Evolutionary conservation across 2,329 filamentous ascomycete species (phyloP).

Genomic region (Diaporthe batatas): DNA sequence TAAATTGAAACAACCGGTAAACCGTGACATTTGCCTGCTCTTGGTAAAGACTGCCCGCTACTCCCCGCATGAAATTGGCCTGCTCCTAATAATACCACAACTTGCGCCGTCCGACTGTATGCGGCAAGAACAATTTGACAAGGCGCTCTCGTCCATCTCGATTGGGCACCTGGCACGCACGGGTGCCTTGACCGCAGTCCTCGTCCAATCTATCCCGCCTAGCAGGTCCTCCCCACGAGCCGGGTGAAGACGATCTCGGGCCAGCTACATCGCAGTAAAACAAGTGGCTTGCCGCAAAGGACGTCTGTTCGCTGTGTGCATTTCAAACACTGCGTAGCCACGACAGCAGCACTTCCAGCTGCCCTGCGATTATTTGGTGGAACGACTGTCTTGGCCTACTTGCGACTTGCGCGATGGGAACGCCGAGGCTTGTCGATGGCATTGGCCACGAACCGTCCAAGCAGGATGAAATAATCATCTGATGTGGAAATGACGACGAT

Average conservation of each 20-base stretch:
- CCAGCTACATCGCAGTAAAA: constrained; percentile 28
- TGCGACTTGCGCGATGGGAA: neutral
- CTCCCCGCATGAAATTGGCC: constrained; percentile 24
- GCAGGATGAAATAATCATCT: constrained; percentile 23
- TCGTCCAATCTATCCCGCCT: constrained; percentile 12
- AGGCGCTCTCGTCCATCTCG: constrained; percentile 1
- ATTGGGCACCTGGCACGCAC: neutral
- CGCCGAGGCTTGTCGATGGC: constrained; percentile 10
- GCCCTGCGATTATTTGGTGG: neutral
- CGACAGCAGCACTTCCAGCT: constrained; percentile 4
- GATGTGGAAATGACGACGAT: constrained; percentile 29
- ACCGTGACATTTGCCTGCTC: constrained; percentile 8
- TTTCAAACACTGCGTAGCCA: constrained; percentile 3
- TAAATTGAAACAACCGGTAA: constrained; percentile 19
- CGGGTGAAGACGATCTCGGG: constrained; percentile 24
- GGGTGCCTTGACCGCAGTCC: neutral
- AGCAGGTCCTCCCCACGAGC: constrained; percentile 18
- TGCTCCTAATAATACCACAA: constrained; percentile 14
- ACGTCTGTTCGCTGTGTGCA: constrained; percentile 20
- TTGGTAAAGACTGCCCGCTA: constrained; percentile 15
- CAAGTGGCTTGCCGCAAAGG: constrained; percentile 34
- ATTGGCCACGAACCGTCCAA: neutral
- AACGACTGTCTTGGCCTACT: constrained; percentile 11
- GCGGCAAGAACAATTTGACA: constrained; percentile 5
- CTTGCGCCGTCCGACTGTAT: constrained; percentile 1